A percentile compares a stretch with the other conserved stretches of the same genome.
These are phyloP conservation scores for Quercus phellos DNA, from an alignment of 331 rosid species.

Conservation along the genomic window DNA sequence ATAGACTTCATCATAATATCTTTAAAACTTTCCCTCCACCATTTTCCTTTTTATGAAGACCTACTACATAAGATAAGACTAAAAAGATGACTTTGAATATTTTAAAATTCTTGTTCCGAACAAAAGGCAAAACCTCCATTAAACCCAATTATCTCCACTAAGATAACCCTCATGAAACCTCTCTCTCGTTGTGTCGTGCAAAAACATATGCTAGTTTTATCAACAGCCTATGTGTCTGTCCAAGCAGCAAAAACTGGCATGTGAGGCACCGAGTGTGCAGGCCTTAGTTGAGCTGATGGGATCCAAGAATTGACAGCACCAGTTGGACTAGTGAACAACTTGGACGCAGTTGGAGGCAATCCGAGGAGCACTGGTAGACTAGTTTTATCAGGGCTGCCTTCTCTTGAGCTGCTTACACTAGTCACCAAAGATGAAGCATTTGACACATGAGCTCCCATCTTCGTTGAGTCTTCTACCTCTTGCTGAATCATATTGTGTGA, in stretches of 20 bases:
- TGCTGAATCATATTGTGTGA: slow-evolving; percentile 33
- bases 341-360: slow-evolving; percentile 43
- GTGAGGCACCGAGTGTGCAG: slow-evolving; percentile 46
- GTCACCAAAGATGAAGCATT: slow-evolving; percentile 65
- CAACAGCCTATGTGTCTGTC: slow-evolving; percentile 46
- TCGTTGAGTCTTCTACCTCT: slow-evolving; percentile 37
- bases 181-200: slow-evolving; percentile 12
- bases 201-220: slow-evolving; percentile 7
- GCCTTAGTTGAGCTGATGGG: slow-evolving; percentile 42
- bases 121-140: not conserved
- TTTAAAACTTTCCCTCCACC: slow-evolving; percentile 23
- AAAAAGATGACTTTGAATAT: not conserved
- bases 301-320: slow-evolving; percentile 48
- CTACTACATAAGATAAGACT: not conserved
- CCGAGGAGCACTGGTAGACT: slow-evolving; percentile 27
- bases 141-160: slow-evolving; percentile 10
- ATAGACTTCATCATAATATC: slow-evolving; percentile 26
- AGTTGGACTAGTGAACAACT: slow-evolving; percentile 30
- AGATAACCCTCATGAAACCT: slow-evolving; percentile 9
- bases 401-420: slow-evolving; percentile 62
- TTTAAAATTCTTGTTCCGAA: not conserved
- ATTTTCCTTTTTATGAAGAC: slow-evolving; percentile 19
- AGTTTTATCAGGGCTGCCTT: slow-evolving; percentile 56
- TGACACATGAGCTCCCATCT: slow-evolving; percentile 42
- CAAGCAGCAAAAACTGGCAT: slow-evolving; percentile 73